Conservation (phyloP, 208 protist species). For the Trichomonas vaginalis region DNA sequence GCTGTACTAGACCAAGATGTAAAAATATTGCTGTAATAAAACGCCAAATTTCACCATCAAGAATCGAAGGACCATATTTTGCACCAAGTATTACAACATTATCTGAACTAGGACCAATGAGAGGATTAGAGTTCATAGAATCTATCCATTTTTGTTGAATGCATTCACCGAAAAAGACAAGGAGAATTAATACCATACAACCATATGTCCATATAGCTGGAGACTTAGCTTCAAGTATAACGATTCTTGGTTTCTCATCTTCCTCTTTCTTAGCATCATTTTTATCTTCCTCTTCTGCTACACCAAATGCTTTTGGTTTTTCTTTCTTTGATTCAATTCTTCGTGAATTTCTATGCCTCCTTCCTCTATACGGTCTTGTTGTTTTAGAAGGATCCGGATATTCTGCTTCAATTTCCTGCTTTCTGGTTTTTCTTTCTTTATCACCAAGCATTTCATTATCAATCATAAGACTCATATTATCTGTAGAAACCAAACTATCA, state of each 20-base stretch:
- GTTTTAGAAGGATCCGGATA: not conserved
- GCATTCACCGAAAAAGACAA: not conserved
- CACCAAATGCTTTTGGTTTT: not conserved
- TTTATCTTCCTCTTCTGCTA: not conserved
- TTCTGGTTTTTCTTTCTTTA: not conserved
- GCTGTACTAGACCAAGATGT: not conserved
- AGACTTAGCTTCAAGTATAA: not conserved
- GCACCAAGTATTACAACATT: not conserved
- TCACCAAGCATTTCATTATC: not conserved
- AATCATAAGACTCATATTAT: not conserved
- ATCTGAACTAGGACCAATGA: not conserved
- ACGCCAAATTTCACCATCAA: not conserved
- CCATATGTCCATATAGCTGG: not conserved
- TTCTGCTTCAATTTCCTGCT: not conserved
- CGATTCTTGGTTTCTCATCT: not conserved
- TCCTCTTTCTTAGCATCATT: not conserved
- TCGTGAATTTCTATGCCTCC: too few species aligned
- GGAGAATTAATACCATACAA: not conserved
- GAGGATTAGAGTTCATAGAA: not conserved
- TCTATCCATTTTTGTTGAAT: not conserved
- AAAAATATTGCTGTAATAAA: not conserved
- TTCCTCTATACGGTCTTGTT: not conserved
- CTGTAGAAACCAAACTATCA: not conserved
- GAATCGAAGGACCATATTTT: not conserved
- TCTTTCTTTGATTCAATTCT: not conserved